Evolutionary conservation across 148 eudicot species (phyloP).

Genomic region (Polygonum maritimum): DNA sequence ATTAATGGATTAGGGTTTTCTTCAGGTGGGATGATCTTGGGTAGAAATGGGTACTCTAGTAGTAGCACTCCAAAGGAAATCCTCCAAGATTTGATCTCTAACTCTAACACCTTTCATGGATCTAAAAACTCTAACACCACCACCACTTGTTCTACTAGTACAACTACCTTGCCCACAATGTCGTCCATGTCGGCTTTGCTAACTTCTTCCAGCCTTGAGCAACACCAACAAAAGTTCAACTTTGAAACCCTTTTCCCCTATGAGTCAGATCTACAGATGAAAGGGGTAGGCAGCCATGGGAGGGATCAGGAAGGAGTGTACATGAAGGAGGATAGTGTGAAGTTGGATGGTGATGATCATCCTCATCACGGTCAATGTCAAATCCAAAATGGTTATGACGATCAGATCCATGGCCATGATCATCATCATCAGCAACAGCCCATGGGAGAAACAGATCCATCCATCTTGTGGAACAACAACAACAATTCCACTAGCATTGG

Average conservation of each 20-base stretch:
- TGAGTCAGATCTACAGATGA: conserved; percentile 25
- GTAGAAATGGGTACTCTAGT: background rate
- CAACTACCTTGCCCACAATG: conserved; percentile 2
- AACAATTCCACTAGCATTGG: background rate
- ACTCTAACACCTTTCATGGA: conserved; percentile 9
- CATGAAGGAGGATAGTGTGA: background rate
- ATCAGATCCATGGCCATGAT: conserved; percentile 12
- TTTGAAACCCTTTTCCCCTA: conserved; percentile 34
- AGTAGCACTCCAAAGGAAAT: conserved; percentile 12
- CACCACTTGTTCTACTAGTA: background rate
- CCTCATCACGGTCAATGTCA: background rate
- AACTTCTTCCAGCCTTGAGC: conserved; percentile 21
- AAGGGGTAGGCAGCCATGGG: conserved; percentile 1
- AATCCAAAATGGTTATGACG: background rate
- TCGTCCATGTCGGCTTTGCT: conserved; percentile 28
- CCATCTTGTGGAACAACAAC: conserved; percentile 29
- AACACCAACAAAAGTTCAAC: conserved; percentile 19
- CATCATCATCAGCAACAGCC: conserved; percentile 20
- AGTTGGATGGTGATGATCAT: background rate
- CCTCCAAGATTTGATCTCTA: conserved; percentile 29
- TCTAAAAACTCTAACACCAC: conserved; percentile 12
- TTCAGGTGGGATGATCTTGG: conserved; percentile 11
- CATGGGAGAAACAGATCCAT: conserved; percentile 28
- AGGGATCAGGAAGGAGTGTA: background rate
- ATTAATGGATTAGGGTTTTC: conserved; percentile 48